These are phyloP conservation scores for Mycena kentingensis DNA, from an alignment of 768 basidiomycete species.

Conservation along the genomic window DNA sequence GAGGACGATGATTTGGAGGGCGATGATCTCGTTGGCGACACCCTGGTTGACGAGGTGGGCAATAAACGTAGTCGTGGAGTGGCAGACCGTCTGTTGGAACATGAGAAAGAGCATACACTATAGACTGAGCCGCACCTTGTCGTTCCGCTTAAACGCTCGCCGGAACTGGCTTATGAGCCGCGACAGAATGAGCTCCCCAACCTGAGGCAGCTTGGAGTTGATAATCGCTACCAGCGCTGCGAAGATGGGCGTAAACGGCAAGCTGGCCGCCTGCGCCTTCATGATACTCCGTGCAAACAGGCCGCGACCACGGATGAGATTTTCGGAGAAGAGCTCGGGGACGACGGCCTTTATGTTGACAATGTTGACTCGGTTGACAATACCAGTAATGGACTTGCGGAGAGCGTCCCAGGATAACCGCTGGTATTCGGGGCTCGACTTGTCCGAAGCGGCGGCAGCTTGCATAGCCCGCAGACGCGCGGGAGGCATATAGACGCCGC, in stretches of 20 bases:
- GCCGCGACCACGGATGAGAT: constrained; percentile 90
- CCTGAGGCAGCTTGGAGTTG: constrained; percentile 96
- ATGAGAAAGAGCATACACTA: neutral
- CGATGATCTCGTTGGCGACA: constrained; percentile 91
- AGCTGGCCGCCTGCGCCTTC: constrained; percentile 96
- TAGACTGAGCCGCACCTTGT: constrained; percentile 74
- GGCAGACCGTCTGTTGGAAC: constrained; percentile 76
- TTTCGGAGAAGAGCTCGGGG: constrained; percentile 90
- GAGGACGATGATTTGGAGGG: constrained; percentile 93
- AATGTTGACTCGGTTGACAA: constrained; percentile 98
- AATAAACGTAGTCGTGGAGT: constrained; percentile 89
- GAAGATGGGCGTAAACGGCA: constrained; percentile 97
- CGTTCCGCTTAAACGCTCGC: constrained; percentile 92
- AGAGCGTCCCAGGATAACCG: constrained; percentile 97
- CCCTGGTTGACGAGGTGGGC: constrained; percentile 92
- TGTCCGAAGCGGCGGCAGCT: constrained; percentile 78
- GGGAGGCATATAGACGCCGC: constrained; percentile 96
- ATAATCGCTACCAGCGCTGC: constrained; percentile 92
- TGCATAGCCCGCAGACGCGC: constrained; percentile 90
- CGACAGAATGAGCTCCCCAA: constrained; percentile 88
- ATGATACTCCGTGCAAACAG: constrained; percentile 93
- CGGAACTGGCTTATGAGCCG: constrained; percentile 95
- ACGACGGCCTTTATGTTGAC: constrained; percentile 94
- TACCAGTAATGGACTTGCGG: constrained; percentile 97
- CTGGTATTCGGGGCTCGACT: constrained; percentile 87